Conservation (phyloP, 2,329 filamentous ascomycete species). For the Atkinsonella hypoxylon region DNA sequence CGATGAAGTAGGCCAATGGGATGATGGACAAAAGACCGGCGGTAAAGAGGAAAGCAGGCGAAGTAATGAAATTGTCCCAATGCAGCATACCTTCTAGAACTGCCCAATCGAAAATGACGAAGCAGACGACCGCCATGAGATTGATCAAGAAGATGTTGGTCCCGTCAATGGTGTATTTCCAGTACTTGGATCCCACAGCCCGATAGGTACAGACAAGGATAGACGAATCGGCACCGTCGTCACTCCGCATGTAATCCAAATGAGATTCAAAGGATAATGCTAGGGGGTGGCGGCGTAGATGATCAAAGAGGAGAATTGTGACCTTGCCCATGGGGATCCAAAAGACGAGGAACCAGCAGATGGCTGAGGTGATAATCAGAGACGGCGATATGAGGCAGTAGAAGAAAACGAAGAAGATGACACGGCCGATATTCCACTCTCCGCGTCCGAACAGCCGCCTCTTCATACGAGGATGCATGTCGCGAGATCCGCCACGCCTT, state of each 20-base stretch:
- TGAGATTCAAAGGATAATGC: constrained; percentile 90
- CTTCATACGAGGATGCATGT: constrained; percentile 42
- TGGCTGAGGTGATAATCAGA: constrained; percentile 70
- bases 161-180: constrained; percentile 98
- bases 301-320: constrained; percentile 77
- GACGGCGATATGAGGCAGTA: constrained; percentile 83
- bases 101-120: constrained; percentile 88
- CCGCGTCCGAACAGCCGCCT: constrained; percentile 86
- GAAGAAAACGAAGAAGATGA: constrained; percentile 94
- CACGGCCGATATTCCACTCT: constrained; percentile 86
- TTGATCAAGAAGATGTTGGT: constrained; percentile 99
- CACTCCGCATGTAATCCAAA: constrained; percentile 57
- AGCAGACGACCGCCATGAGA: constrained; percentile 82
- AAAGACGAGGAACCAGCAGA: constrained; percentile 96
- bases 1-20: constrained; percentile 94
- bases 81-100: constrained; percentile 60
- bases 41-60: constrained; percentile 75
- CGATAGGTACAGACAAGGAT: constrained; percentile 95
- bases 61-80: constrained; percentile 62
- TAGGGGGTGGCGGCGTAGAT: constrained; percentile 82
- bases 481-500: constrained; percentile 36
- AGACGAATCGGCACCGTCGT: constrained; percentile 63
- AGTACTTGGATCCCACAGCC: constrained; percentile 87
- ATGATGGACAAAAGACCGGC: constrained; percentile 85
- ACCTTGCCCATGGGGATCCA: constrained; percentile 98